These are phyloP conservation scores for Globisporangium heterothallicum DNA, from an alignment of 352 stramenopile species.

Conservation along the genomic window DNA sequence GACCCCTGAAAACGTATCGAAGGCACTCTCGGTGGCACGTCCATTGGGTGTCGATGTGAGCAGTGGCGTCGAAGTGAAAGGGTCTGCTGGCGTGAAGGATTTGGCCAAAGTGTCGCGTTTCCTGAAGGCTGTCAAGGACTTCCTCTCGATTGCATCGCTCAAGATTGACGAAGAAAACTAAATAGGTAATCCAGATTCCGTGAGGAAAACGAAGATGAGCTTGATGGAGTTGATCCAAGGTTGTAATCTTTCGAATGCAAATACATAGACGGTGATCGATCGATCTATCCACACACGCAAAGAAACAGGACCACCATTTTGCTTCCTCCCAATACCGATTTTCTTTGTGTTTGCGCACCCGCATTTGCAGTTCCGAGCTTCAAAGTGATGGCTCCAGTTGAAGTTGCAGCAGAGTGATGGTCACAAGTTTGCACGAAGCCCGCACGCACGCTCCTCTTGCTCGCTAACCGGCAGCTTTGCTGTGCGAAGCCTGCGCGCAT, in stretches of 20 bases:
- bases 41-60: slow-evolving; percentile 95
- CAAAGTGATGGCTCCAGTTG: not conserved
- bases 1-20: slow-evolving; percentile 90
- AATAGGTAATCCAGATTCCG: too few species aligned
- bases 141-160: slow-evolving; percentile 41
- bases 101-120: slow-evolving; percentile 49
- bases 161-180: slow-evolving; percentile 67
- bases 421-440: not conserved
- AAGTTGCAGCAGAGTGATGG: slow-evolving; percentile 11
- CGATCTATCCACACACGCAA: too few species aligned
- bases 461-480: too few species aligned
- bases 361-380: too few species aligned
- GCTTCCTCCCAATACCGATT: too few species aligned
- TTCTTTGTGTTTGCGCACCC: not conserved
- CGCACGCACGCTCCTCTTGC: not conserved
- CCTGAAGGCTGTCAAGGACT: slow-evolving; percentile 59
- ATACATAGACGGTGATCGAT: too few species aligned
- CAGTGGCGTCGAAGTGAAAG: slow-evolving; percentile 91
- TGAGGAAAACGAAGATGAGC: not conserved
- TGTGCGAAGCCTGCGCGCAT: not conserved
- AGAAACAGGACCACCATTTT: too few species aligned
- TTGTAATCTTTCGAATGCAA: too few species aligned
- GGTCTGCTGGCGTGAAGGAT: slow-evolving; percentile 62
- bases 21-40: slow-evolving; percentile 73
- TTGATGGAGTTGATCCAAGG: too few species aligned